These are phyloP conservation scores for Globisporangium recalcitrans DNA, from an alignment of 352 stramenopile genomes.

Conservation along the genomic window DNA sequence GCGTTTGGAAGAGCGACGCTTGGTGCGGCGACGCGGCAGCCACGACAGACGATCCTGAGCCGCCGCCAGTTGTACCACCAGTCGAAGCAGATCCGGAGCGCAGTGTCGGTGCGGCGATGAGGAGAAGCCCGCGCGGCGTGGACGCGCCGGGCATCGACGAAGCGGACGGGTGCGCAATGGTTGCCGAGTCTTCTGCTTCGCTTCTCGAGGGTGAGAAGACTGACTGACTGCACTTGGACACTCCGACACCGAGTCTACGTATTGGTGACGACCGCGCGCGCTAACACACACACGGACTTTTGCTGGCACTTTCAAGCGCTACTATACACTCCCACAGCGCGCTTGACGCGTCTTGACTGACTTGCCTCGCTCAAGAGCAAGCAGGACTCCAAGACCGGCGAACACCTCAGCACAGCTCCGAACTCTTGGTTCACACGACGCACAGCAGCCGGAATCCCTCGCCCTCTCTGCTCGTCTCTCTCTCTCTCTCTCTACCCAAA, in stretches of 20 bases:
- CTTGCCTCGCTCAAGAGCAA: not conserved
- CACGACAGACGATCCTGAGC: not conserved
- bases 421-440: not conserved
- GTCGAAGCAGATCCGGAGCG: not conserved
- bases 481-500: not conserved
- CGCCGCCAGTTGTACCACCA: too few species aligned
- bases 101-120: conserved; percentile 1
- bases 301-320: not conserved
- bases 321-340: not conserved
- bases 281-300: too few species aligned
- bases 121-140: conserved; percentile 10
- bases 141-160: conserved; percentile 10
- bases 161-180: conserved; percentile 12
- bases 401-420: not conserved
- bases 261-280: too few species aligned
- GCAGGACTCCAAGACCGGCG: not conserved
- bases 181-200: not conserved
- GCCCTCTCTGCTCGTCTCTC: not conserved
- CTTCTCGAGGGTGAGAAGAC: conserved; percentile 5
- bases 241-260: not conserved
- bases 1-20: conserved; percentile 17
- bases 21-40: conserved; percentile 5
- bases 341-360: not conserved
- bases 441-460: not conserved
- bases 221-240: not conserved